Percentiles rank a stretch among this genome's conserved stretches.
phyloP scores from a whole-genome alignment of 1,284 basidiomycete genomes.

The Clitocybe nebularis region DNA sequence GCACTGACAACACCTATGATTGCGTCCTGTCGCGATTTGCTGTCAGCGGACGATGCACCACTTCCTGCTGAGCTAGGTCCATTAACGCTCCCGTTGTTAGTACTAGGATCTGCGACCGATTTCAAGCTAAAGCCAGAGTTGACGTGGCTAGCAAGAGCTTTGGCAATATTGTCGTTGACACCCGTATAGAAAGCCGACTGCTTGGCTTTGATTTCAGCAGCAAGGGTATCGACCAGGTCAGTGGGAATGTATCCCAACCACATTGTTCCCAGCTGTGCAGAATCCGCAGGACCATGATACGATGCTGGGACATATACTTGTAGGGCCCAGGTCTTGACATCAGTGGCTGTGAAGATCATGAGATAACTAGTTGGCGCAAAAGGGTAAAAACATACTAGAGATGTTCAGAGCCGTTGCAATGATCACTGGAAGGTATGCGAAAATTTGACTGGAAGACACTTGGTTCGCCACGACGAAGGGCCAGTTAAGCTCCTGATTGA shows the following conservation, averaged over 20 bases:
- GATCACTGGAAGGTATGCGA: conserved; percentile 52
- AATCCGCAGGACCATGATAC: conserved; percentile 47
- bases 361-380: conserved; percentile 6
- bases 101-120: conserved; percentile 36
- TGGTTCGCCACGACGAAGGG: conserved; percentile 48
- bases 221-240: conserved; percentile 44
- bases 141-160: conserved; percentile 54
- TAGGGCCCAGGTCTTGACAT: conserved; percentile 55
- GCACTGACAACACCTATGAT: conserved; percentile 79
- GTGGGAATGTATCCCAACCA: conserved; percentile 59
- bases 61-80: conserved; percentile 14
- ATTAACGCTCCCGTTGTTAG: conserved; percentile 18
- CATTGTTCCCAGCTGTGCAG: conserved; percentile 47
- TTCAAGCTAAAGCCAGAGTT: conserved; percentile 54
- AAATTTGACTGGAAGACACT: conserved; percentile 57
- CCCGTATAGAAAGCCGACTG: conserved; percentile 60
- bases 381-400: conserved; percentile 33
- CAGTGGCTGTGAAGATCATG: conserved; percentile 19
- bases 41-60: conserved; percentile 22
- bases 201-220: conserved; percentile 49
- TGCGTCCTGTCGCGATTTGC: conserved; percentile 58
- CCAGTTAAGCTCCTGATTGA: conserved; percentile 58
- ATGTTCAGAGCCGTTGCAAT: conserved; percentile 48
- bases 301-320: conserved; percentile 52
- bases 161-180: conserved; percentile 32